Percentiles rank a stretch among this genome's conserved stretches.
Evolutionary conservation across 2,329 filamentous ascomycete genomes (phyloP).

Genomic region (Zopfia rhizophila): DNA sequence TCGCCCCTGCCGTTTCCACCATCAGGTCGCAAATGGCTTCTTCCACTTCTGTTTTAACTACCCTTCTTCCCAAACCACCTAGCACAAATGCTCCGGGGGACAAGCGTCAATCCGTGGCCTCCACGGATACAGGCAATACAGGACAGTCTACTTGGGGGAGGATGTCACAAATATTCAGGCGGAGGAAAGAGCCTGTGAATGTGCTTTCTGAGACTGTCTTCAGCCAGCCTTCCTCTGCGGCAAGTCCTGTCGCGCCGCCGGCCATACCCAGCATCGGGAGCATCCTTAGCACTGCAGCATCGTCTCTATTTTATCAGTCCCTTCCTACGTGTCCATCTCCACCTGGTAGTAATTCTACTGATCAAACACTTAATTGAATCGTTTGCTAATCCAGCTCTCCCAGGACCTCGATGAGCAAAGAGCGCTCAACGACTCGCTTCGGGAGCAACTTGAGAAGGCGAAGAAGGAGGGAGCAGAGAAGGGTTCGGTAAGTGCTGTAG

Average conservation of each 20-base stretch:
- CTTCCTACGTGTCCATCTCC: not conserved
- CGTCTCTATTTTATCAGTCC: not conserved
- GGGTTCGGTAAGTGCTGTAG: slow-evolving; percentile 45
- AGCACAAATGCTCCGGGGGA: slow-evolving; percentile 19
- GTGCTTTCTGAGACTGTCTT: slow-evolving; percentile 23
- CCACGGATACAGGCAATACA: slow-evolving; percentile 32
- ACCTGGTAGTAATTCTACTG: not conserved
- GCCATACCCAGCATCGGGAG: slow-evolving; percentile 13
- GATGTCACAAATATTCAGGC: slow-evolving; percentile 32
- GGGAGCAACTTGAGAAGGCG: slow-evolving; percentile 43
- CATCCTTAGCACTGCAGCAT: slow-evolving; percentile 34
- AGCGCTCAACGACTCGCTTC: slow-evolving; percentile 33
- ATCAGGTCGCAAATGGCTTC: slow-evolving; percentile 33
- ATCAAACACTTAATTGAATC: too few relatives aligned
- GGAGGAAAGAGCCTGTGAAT: slow-evolving; percentile 28
- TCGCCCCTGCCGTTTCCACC: slow-evolving; percentile 32
- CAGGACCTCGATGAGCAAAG: slow-evolving; percentile 47
- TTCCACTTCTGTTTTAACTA: slow-evolving; percentile 21
- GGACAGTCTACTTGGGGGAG: slow-evolving; percentile 38
- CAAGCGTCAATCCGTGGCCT: slow-evolving; percentile 33
- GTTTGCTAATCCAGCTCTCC: slow-evolving; percentile 1
- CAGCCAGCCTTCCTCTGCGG: slow-evolving; percentile 23
- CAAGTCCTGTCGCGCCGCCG: slow-evolving; percentile 41
- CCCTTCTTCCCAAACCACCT: slow-evolving; percentile 27
- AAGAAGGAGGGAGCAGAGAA: slow-evolving; percentile 48